Base-by-base conservation (phyloP, 169 alveolate genomes). In the Eimeria maxima region DNA sequence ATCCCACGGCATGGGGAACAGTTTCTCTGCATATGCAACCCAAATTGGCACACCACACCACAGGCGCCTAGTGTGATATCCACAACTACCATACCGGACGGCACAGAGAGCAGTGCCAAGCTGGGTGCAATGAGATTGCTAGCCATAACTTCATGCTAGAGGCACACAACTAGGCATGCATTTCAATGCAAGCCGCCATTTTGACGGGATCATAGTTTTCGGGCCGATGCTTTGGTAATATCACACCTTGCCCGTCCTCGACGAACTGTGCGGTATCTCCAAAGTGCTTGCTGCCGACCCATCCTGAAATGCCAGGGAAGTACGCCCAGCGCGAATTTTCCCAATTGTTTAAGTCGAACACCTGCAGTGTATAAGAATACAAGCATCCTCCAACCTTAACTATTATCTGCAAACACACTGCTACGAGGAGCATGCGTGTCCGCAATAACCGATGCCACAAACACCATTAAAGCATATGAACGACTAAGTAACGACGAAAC, bases 221-320 rank as follows among this genome's bases (percentile, higher is more conserved):
- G 2, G 38, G 38, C 38, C 38, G 38, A 33, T 33, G 38, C 38
- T 33, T 33, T 33, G 38, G 38, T 33, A 33, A 33, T 33, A 33
- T 33, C 38, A 33, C 45, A 92, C 95, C 95, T 95, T 69, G 24
- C 24, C 95, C 95, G 42, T 57, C 97, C 60, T 33, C 94, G 22
- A 95, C 55, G 73, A 60, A 18, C 44, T 53, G 60, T 33, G 94
- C 94, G 13, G 81, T 50, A 38, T 95, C 95, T 3, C 76, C 95
- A 57, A 69, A 95, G 93, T 95, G 97, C 47, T 87, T 69, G 86
- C 95, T 84, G 81, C 95, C 97, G 69, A 88, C 76, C 97, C 97
- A 95, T 5, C 97, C 97, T 24, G 97, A 95, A 57, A 90, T 93
- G 7, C 97, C 97, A 0, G 97, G 97, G n/a, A 57, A n/a, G 81